A percentile compares a stretch with the other conserved stretches of the same genome.
Conservation (phyloP, 768 basidiomycete genomes). For the Tremella mesenterica region DNA sequence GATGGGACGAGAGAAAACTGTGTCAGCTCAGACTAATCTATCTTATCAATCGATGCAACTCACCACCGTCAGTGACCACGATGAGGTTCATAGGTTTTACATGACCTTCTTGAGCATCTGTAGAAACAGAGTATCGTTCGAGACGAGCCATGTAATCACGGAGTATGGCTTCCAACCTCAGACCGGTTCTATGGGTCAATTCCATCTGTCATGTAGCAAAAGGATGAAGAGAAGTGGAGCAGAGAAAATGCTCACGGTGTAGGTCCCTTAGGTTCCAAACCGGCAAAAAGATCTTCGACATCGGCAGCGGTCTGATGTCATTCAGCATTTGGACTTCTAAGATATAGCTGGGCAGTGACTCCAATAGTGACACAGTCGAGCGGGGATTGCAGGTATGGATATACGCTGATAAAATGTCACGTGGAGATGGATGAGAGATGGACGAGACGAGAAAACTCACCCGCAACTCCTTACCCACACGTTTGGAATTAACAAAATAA, state of each 20-base stretch:
- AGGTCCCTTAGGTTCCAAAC: constrained; percentile 31
- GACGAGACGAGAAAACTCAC: constrained; percentile 19
- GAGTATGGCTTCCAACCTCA: constrained; percentile 31
- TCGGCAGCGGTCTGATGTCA: constrained; percentile 17
- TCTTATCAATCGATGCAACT: constrained; percentile 1
- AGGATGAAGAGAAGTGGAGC: not conserved
- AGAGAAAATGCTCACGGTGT: constrained; percentile 32
- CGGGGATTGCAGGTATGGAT: too few relatives aligned
- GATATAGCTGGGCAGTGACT: too few relatives aligned
- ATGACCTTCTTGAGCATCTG: constrained; percentile 5
- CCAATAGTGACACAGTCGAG: too few relatives aligned
- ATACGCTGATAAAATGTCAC: too few relatives aligned
- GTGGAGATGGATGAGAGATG: too few relatives aligned
- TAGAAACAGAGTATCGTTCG: constrained; percentile 11
- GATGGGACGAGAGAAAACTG: constrained; percentile 25
- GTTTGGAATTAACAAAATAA: constrained; percentile 37
- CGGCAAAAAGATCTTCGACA: constrained; percentile 38
- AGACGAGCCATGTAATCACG: constrained; percentile 36
- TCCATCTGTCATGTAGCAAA: not conserved
- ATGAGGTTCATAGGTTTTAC: constrained; percentile 41
- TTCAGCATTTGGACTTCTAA: not conserved
- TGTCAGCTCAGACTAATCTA: constrained; percentile 6
- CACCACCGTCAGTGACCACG: constrained; percentile 36
- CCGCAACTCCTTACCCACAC: constrained; percentile 34
- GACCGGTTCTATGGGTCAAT: constrained; percentile 21